Evolutionary conservation across 148 eudicot species (phyloP), one percentile per base, ranked within the genome.

Genomic region (Mesembryanthemum crystallinum): DNA sequence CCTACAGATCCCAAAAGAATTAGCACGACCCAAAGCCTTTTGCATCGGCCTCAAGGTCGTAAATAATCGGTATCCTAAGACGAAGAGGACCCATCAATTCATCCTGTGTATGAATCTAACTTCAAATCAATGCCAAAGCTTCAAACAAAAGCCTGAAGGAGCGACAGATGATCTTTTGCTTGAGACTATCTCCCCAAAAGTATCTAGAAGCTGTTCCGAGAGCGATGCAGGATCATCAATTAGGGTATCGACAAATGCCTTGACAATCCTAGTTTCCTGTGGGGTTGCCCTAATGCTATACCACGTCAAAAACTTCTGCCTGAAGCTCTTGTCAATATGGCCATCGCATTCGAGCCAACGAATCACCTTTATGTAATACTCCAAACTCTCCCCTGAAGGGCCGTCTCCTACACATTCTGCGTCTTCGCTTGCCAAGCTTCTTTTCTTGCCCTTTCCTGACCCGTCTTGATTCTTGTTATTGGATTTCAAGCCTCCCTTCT

Each of bases 231-330:
- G 89, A 73, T 93, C 96, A 43, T 88, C 93, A 33, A 83, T 83
- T 9, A 93, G 73, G 1, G 89, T 82, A 62, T 91, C 90, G 0
- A 93, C 85, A 45, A 91, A 93, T 20, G 83, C 93, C 85, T 86
- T 91, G 21, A 91, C 96, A n/a, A 93, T 83, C 69, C 91, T 86
- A 23, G 77, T 77, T 78, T 93, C 92, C 57, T 88, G 89, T 25
- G 89, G 78, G 27, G 88, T 88, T 62, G 98, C 98, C 72, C 91
- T 89, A 76, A 93, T 79, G 78, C 93, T 84, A 69, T 91, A 93
- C 98, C 98, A 93, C 18, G 96, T 93, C 76, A 93, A 72, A 68
- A 93, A 88, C 37, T 88, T 91, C 76, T 89, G 87, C 80, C 98
- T 85, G 79, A 93, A 93, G 68, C 76, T 78, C 52, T 74, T 83